Conservation (phyloP, 352 stramenopile species). For the Phytophthora citricola region DNA sequence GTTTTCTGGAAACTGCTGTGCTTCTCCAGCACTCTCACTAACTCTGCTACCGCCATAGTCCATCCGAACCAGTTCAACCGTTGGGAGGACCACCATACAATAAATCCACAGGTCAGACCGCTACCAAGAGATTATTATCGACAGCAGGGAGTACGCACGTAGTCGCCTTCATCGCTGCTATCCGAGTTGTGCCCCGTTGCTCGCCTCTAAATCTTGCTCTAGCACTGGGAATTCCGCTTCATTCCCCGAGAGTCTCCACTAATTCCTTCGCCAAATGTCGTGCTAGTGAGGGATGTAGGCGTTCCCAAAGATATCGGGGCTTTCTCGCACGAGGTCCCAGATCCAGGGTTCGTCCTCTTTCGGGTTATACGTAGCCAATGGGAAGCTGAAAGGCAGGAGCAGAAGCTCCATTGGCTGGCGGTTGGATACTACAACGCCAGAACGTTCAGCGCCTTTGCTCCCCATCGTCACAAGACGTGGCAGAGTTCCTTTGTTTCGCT, state of each 20-base stretch:
- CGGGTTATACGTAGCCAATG: conserved; percentile 71
- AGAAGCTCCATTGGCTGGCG: conserved; percentile 33
- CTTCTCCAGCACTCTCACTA: no score
- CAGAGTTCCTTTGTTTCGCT: conserved; percentile 3
- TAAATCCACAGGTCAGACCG: no score
- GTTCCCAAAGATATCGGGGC: conserved; percentile 72
- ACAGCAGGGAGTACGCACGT: no score
- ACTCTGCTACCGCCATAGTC: no score
- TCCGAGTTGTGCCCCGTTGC: no score
- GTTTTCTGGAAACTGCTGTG: no score
- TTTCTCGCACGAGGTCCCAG: conserved; percentile 77
- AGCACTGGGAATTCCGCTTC: conserved; percentile 20
- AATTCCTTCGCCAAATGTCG: conserved; percentile 6
- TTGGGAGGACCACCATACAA: no score
- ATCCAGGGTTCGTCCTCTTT: conserved; percentile 81
- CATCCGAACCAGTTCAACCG: no score
- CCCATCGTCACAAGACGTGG: conserved; percentile 44
- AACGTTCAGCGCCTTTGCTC: conserved; percentile 34
- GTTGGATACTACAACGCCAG: conserved; percentile 3
- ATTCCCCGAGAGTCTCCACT: conserved; percentile 10
- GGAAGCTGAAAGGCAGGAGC: conserved; percentile 74
- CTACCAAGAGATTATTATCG: no score
- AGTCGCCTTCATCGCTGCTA: no score
- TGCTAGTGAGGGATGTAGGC: conserved; percentile 63
- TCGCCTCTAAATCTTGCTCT: conserved; percentile 18